Evolutionary conservation across 306 rosid genomes (phyloP), one percentile per base, ranked within the genome.

Genomic region (Gillenia trifoliata): DNA sequence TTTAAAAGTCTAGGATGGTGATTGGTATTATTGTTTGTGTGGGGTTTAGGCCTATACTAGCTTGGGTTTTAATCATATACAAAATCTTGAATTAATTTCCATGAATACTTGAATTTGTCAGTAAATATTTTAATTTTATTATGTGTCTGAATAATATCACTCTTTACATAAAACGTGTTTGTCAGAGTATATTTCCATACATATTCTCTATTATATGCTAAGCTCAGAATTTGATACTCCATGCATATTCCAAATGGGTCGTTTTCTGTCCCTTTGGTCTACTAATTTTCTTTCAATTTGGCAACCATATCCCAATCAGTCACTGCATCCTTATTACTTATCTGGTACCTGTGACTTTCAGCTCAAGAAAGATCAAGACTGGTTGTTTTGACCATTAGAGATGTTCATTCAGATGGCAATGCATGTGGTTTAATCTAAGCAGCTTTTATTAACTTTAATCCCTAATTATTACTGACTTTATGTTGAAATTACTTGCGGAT

Each of bases 301-400:
- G 63, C 60, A n/a, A 54, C 60, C 60, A 49, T 49, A 47, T n/a
- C 31, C 63, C 33, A 47, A 16, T 59, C 31, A 59, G 5, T 12
- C 11, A 54, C 60, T 20, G 10, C 10, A 54, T 54, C 25, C 60
- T 47, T 47, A 47, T n/a, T 3, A 45, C 3, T 45, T 19, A 6
- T 52, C 9, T 38, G 41, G 41, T 38, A 20, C 59, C 59, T 54
- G 11, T 36, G 33, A 6, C 4, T 66, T 41, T 23, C n/a, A 57
- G 12, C 9, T 20, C 20, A 25, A 23, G 13, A 25, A 57, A 56
- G 23, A 20, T 1, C n/a, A 11, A 4, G 71, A 66, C 71, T 17
- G 59, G 60, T 45, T 68, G 72, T 45, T 68, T 67, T 67, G 38
- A 67, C 71, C 6, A 17, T 5, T 66, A 23, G 54, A 33, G 41